Conservation (phyloP, 2,329 filamentous ascomycete genomes). For the Nemania serpens region DNA sequence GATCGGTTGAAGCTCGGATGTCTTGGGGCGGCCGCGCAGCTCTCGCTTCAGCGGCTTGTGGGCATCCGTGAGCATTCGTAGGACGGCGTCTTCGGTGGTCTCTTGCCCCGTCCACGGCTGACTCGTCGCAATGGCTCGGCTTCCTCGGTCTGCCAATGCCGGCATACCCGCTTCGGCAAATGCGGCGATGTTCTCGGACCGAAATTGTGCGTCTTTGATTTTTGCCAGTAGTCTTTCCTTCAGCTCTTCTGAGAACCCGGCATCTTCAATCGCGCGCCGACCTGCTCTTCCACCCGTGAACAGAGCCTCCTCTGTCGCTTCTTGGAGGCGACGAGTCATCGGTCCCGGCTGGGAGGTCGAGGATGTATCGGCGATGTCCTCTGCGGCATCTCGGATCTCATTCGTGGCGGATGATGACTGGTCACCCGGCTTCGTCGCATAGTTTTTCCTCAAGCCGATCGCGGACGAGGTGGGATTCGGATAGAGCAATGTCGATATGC, state of each 20-base stretch:
- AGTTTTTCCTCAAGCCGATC: constrained; percentile 10
- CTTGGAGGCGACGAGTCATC: constrained; percentile 61
- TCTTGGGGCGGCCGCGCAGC: constrained; percentile 52
- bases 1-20: constrained; percentile 51
- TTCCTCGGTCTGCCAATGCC: constrained; percentile 68
- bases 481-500: constrained; percentile 6
- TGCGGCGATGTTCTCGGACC: constrained; percentile 53
- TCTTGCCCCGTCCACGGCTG: constrained; percentile 82
- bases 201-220: constrained; percentile 60
- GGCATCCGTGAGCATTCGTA: constrained; percentile 85
- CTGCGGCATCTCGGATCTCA: constrained; percentile 10
- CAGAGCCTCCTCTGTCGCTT: constrained; percentile 67
- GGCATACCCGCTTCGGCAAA: constrained; percentile 56
- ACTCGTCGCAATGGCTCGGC: constrained; percentile 68
- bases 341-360: constrained; percentile 45
- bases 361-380: background rate
- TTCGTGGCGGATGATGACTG: background rate
- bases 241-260: constrained; percentile 67
- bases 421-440: constrained; percentile 18
- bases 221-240: constrained; percentile 62
- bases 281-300: constrained; percentile 63
- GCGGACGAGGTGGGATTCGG: background rate
- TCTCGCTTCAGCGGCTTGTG: constrained; percentile 67
- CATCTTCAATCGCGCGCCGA: constrained; percentile 63
- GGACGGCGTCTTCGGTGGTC: constrained; percentile 70